Conservation (phyloP, 345 rosid species). For the Firmiana major region DNA sequence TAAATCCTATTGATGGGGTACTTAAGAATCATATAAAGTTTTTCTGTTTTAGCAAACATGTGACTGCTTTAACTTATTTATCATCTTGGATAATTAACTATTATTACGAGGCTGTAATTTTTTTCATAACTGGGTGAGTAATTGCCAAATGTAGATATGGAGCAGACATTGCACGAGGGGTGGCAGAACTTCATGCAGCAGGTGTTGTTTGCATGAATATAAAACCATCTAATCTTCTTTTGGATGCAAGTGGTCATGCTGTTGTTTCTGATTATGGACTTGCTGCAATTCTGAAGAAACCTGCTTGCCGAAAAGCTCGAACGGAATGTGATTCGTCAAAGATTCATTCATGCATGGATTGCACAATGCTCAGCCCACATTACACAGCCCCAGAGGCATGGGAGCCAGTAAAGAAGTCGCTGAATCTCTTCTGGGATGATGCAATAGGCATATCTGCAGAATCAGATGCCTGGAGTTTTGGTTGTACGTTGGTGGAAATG, state of each 20-base stretch:
- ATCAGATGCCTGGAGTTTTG: conserved; percentile 99
- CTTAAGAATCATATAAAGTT: background rate
- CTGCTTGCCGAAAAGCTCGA: conserved; percentile 67
- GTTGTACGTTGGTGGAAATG: conserved; percentile 98
- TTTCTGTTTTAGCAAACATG: background rate
- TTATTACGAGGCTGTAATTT: conserved; percentile 12
- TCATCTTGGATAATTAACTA: background rate
- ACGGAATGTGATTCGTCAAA: conserved; percentile 60
- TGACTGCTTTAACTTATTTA: background rate
- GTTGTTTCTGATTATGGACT: conserved; percentile 96
- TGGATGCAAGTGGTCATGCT: conserved; percentile 75
- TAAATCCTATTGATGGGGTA: background rate
- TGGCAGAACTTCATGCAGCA: conserved; percentile 96
- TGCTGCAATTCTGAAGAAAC: conserved; percentile 84
- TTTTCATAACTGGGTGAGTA: conserved; percentile 23
- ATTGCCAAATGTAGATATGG: conserved; percentile 71
- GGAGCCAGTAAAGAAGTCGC: conserved; percentile 91
- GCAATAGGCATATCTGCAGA: conserved; percentile 80
- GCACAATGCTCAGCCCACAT: conserved; percentile 80
- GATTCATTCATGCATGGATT: conserved; percentile 77
- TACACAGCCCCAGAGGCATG: conserved; percentile 97
- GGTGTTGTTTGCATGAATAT: conserved; percentile 94
- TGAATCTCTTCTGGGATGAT: conserved; percentile 91
- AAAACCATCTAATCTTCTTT: conserved; percentile 93
- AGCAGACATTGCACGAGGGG: conserved; percentile 89